A percentile compares a stretch with the other conserved stretches of the same genome.
These are phyloP conservation scores for Heliamphora pulchella DNA, from an alignment of 179 eudicot species.

Conservation along the genomic window DNA sequence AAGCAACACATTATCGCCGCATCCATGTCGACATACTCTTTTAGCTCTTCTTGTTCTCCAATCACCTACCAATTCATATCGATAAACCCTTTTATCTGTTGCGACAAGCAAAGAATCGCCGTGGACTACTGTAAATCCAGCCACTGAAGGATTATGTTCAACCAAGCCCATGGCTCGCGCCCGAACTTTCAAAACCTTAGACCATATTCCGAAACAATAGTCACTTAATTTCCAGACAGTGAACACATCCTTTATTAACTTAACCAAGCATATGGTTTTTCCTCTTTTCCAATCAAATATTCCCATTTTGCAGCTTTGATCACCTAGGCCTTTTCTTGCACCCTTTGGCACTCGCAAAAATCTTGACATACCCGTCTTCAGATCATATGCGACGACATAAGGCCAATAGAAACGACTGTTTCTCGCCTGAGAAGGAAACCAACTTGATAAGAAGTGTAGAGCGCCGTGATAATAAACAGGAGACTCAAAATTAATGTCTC, in stretches of 20 bases:
- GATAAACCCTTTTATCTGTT: neutral
- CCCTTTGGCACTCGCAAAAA: neutral
- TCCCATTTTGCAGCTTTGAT: neutral
- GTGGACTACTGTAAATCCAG: neutral
- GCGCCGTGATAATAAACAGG: neutral
- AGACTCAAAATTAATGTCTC: slow-evolving; percentile 1
- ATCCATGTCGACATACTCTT: neutral
- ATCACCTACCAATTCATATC: neutral
- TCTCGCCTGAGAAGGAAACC: neutral
- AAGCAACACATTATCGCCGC: neutral
- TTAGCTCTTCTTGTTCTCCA: neutral
- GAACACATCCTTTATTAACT: neutral
- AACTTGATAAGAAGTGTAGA: slow-evolving; percentile 11
- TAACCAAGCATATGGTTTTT: slow-evolving; percentile 16
- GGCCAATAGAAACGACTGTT: slow-evolving; percentile 5
- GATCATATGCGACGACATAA: slow-evolving; percentile 4
- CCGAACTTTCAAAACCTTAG: neutral
- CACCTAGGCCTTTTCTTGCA: neutral
- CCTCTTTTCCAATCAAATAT: slow-evolving; percentile 22
- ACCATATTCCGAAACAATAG: neutral
- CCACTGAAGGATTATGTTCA: neutral
- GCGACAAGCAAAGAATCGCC: neutral
- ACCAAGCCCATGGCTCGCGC: neutral
- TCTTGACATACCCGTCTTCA: neutral
- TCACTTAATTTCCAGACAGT: slow-evolving; percentile 5